A percentile compares a stretch with the other conserved stretches of the same genome.
Evolutionary conservation across 2,329 filamentous ascomycete species (phyloP).

Genomic region (Amylocarpus encephaloides): DNA sequence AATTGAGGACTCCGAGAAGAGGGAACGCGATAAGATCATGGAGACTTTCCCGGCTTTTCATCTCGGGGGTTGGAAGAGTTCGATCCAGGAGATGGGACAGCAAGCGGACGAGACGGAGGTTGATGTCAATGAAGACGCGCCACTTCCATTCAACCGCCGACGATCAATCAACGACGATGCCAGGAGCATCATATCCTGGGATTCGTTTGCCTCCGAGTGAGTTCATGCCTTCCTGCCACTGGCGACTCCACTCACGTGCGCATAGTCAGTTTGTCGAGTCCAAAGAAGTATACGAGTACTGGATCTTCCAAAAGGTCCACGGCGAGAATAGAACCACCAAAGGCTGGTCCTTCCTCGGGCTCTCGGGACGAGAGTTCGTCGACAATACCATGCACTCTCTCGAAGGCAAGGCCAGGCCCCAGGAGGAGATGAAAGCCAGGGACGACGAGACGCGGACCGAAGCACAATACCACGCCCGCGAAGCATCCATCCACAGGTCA

Average conservation of each 20-base stretch:
- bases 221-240: not conserved
- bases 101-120: no score
- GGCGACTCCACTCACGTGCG: not conserved
- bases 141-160: no score
- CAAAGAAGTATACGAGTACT: not conserved
- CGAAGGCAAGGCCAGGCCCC: not conserved
- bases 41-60: no score
- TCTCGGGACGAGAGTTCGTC: not conserved
- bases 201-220: not conserved
- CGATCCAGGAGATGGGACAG: no score
- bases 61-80: no score
- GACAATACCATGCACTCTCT: not conserved
- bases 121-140: no score
- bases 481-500: not conserved
- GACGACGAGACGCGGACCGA: not conserved
- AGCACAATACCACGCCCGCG: not conserved
- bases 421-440: slow-evolving; percentile 1
- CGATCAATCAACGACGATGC: no score
- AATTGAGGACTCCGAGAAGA: no score
- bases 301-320: not conserved
- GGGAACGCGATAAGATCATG: no score
- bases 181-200: not conserved
- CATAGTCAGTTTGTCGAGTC: not conserved
- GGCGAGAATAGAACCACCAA: not conserved
- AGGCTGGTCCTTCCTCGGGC: slow-evolving; percentile 1